Evolutionary conservation across 768 basidiomycete species (phyloP).

Genomic region (Ramaria rubella): DNA sequence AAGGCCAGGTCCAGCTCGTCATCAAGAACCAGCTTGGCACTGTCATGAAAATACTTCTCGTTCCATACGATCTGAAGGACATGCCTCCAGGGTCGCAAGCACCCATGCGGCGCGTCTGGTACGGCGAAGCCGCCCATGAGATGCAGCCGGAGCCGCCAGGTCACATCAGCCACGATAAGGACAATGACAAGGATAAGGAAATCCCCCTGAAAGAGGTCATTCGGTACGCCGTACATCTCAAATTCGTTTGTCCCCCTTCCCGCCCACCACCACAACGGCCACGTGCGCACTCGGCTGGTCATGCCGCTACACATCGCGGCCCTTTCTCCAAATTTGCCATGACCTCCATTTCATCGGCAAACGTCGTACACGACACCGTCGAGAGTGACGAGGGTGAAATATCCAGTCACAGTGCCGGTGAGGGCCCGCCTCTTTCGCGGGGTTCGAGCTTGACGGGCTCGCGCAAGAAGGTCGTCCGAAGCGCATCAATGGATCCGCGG

Average conservation of each 20-base stretch:
- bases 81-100: conserved; percentile 23
- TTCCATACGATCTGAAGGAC: conserved; percentile 26
- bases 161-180: not conserved
- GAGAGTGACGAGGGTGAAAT: conserved; percentile 10
- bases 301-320: not conserved
- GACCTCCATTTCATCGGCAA: conserved; percentile 9
- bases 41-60: conserved; percentile 25
- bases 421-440: not conserved
- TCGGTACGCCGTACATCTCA: conserved; percentile 23
- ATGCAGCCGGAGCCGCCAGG: not conserved
- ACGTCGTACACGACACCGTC: conserved; percentile 3
- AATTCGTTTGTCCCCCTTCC: conserved; percentile 24
- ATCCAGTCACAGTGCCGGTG: conserved; percentile 4
- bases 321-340: conserved; percentile 10
- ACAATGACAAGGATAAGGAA: not conserved
- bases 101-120: conserved; percentile 24
- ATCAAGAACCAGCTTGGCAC: conserved; percentile 24
- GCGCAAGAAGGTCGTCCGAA: conserved; percentile 1
- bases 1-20: conserved; percentile 27
- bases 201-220: conserved; percentile 15
- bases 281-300: conserved; percentile 9
- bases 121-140: conserved; percentile 8
- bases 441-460: not conserved
- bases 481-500: conserved; percentile 8
- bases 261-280: not conserved